Conservation (phyloP, 176 grass and related monocot species). For the Carex myosuroides region DNA sequence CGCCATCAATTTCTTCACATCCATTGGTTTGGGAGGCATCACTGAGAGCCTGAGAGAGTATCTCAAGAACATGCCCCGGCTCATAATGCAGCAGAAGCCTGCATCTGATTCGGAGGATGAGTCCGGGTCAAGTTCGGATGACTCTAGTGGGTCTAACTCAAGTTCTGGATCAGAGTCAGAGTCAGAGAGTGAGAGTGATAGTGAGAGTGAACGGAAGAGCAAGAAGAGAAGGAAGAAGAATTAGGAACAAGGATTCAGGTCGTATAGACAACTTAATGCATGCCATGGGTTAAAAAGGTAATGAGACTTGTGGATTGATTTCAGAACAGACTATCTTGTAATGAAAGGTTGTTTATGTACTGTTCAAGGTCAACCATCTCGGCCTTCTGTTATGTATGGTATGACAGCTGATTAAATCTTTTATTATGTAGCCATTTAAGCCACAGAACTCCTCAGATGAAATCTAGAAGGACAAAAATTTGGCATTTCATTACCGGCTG, state of each 20-base stretch:
- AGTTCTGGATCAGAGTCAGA: conserved; percentile 22
- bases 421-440: neutral
- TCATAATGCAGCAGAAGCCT: conserved; percentile 92
- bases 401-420: neutral
- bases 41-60: conserved; percentile 82
- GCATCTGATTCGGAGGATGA: conserved; percentile 40
- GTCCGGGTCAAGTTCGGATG: conserved; percentile 33
- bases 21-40: conserved; percentile 84
- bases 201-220: conserved; percentile 40
- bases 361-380: neutral
- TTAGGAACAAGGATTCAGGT: neutral
- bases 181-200: conserved; percentile 45
- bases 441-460: neutral
- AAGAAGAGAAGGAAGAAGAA: conserved; percentile 65
- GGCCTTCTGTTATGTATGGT: neutral
- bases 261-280: neutral
- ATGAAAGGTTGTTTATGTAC: neutral
- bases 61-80: conserved; percentile 88
- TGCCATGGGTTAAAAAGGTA: conserved; percentile 2
- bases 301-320: neutral
- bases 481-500: neutral
- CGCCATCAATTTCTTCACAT: conserved; percentile 91
- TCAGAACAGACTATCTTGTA: neutral
- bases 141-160: conserved; percentile 37
- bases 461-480: neutral